Conservation (phyloP, 371 early-diverging fungal species). For the Mucor mucedo region DNA sequence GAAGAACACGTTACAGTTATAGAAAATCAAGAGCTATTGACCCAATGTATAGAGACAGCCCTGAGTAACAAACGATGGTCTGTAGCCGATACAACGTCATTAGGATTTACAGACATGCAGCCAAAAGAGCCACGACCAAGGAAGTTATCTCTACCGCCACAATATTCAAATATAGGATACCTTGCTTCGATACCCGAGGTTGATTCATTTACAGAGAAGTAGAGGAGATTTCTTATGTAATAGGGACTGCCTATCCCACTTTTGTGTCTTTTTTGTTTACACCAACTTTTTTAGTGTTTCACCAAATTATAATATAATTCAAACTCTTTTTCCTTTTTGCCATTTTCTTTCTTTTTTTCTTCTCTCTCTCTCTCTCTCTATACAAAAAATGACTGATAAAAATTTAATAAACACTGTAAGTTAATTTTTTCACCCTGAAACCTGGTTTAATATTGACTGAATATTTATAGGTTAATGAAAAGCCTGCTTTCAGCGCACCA, state of each 20-base stretch:
- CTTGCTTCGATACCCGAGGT: conserved; percentile 25
- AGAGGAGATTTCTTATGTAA: neutral
- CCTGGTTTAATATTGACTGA: neutral
- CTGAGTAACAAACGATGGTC: conserved; percentile 8
- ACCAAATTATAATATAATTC: neutral
- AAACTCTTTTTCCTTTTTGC: neutral
- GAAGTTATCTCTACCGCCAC: conserved; percentile 16
- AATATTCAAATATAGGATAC: conserved; percentile 8
- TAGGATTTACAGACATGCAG: neutral
- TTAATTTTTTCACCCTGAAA: neutral
- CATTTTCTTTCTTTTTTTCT: neutral
- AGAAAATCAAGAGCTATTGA: conserved; percentile 17
- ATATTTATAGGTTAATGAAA: neutral
- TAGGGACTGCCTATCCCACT: neutral
- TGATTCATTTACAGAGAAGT: conserved; percentile 2
- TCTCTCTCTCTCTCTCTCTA: neutral
- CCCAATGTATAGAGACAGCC: conserved; percentile 20
- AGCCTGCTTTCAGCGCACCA: conserved; percentile 24
- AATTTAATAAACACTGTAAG: conserved; percentile 1
- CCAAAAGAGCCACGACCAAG: conserved; percentile 5
- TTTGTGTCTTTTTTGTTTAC: neutral
- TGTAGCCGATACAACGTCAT: neutral
- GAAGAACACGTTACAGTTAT: neutral
- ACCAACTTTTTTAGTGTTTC: neutral
- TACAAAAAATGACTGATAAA: conserved; percentile 3